Conservation (phyloP, 1,284 basidiomycete genomes). For the Anthracocystis walkeri region DNA sequence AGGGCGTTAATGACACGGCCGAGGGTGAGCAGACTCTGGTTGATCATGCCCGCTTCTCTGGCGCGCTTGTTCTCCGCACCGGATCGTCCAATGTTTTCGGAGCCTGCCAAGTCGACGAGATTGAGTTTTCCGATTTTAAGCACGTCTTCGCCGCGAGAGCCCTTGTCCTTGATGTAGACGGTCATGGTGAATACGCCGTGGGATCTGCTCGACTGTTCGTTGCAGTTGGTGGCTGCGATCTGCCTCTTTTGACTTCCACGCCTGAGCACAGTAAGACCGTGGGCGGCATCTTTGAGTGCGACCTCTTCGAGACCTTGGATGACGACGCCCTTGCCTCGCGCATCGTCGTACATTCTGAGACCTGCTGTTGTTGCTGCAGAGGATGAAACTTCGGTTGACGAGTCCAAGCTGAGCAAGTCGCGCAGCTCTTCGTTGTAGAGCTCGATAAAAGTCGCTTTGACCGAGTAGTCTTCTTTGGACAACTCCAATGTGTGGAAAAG, state of each 20-base stretch:
- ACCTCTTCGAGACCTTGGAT: constrained; percentile 96
- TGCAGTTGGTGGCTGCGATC: constrained; percentile 96
- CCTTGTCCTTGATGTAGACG: constrained; percentile 88
- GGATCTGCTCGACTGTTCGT: constrained; percentile 94
- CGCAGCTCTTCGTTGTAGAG: constrained; percentile 98
- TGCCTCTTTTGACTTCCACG: constrained; percentile 91
- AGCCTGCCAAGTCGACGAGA: constrained; percentile 95
- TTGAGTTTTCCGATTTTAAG: constrained; percentile 95
- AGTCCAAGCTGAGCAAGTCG: constrained; percentile 74
- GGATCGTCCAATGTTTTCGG: constrained; percentile 95
- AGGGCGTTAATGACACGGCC: constrained; percentile 97
- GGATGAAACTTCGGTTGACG: constrained; percentile 13
- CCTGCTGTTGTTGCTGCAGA: constrained; percentile 15
- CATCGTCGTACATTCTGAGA: constrained; percentile 84
- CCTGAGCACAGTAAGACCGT: constrained; percentile 85
- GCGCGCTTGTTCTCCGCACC: constrained; percentile 96
- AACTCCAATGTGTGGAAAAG: constrained; percentile 89
- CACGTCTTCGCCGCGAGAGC: constrained; percentile 81
- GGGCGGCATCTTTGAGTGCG: constrained; percentile 82
- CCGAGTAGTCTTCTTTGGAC: constrained; percentile 80
- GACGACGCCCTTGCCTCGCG: constrained; percentile 78
- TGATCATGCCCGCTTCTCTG: constrained; percentile 98
- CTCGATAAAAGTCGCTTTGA: constrained; percentile 94
- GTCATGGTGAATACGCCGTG: constrained; percentile 98
- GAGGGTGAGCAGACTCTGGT: constrained; percentile 93